These are phyloP conservation scores for Globisporangium nunn DNA, from an alignment of 352 stramenopile species.

Conservation along the genomic window DNA sequence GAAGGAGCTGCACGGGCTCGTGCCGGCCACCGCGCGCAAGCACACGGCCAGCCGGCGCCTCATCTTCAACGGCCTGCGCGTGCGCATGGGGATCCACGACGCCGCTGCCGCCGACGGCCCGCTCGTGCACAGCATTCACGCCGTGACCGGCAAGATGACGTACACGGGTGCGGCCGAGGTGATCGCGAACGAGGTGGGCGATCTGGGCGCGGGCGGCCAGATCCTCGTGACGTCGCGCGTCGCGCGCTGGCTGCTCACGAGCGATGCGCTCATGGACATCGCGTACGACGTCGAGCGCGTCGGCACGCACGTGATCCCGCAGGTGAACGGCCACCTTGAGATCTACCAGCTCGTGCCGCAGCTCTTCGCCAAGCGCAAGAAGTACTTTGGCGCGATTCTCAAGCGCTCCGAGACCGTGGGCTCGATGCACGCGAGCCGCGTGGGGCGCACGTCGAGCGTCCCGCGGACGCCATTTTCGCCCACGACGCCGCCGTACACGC, in stretches of 20 bases:
- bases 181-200: constrained; percentile 54
- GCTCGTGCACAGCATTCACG: constrained; percentile 44
- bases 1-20: constrained; percentile 34
- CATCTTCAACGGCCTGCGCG: constrained; percentile 56
- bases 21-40: constrained; percentile 52
- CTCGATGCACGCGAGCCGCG: constrained; percentile 5
- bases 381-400: constrained; percentile 14
- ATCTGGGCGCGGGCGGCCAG: constrained; percentile 57
- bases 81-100: constrained; percentile 78
- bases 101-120: constrained; percentile 40
- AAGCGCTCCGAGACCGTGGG: constrained; percentile 11
- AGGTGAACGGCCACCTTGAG: constrained; percentile 32
- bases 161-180: constrained; percentile 65
- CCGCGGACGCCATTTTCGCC: background rate
- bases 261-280: constrained; percentile 13
- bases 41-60: constrained; percentile 24
- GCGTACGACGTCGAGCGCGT: constrained; percentile 1
- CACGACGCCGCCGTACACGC: constrained; percentile 1
- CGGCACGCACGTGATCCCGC: constrained; percentile 17
- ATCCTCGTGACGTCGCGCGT: constrained; percentile 65
- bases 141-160: constrained; percentile 54
- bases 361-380: constrained; percentile 12
- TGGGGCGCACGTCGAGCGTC: background rate
- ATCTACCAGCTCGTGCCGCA: constrained; percentile 36
- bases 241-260: constrained; percentile 34